A percentile compares a stretch with the other conserved stretches of the same genome.
Evolutionary conservation across 2,329 filamentous ascomycete genomes (phyloP).

Genomic region (Paraphaeosphaeria sporulosa): DNA sequence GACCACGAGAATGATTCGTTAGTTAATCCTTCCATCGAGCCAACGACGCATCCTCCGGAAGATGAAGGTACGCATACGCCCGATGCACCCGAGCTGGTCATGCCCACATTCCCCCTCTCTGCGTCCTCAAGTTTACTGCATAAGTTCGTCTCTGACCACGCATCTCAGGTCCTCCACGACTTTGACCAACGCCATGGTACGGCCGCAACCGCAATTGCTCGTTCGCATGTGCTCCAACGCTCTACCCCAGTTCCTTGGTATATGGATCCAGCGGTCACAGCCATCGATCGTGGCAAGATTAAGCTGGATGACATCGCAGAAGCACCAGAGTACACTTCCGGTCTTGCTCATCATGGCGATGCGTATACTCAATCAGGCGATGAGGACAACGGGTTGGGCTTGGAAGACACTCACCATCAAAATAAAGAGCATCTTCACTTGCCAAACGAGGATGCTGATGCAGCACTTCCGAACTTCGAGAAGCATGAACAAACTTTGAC

Average conservation of each 20-base stretch:
- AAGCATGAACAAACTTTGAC: neutral
- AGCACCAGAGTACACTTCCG: neutral
- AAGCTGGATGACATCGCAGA: neutral
- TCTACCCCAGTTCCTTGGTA: too few species aligned
- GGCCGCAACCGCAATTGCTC: too few species aligned
- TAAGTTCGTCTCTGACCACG: neutral
- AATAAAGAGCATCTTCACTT: too few species aligned
- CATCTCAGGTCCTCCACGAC: neutral
- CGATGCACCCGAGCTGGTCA: neutral
- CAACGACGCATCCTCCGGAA: neutral
- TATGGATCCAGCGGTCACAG: neutral
- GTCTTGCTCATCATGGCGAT: neutral
- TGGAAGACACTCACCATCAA: too few species aligned
- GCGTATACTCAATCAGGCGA: neutral
- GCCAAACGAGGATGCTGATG: too few species aligned
- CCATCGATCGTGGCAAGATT: neutral
- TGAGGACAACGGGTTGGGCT: neutral
- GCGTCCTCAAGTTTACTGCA: neutral
- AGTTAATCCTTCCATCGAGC: too few species aligned
- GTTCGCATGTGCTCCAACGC: too few species aligned
- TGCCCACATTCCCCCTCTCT: neutral
- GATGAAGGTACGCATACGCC: neutral
- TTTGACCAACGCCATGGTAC: neutral
- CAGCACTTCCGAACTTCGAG: neutral
- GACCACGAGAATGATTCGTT: neutral